Conservation (phyloP, 208 protist genomes). For the Porcisia hertigi region DNA sequence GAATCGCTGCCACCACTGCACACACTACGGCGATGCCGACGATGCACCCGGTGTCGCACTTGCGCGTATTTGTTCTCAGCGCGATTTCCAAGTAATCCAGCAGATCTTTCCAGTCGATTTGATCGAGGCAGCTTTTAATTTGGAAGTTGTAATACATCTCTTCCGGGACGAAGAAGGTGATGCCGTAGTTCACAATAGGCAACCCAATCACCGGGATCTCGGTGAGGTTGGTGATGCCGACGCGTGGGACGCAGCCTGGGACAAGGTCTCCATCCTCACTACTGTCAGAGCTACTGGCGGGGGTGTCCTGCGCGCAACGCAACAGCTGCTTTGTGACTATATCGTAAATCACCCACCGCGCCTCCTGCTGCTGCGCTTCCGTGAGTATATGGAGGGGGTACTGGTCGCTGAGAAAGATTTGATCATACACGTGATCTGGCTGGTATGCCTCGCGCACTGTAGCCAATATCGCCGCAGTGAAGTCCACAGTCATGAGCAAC, state of each 20-base stretch:
- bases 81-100: conserved; percentile 26
- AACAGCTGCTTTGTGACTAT: conserved; percentile 26
- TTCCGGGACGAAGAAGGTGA: conserved; percentile 50
- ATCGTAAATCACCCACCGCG: conserved; percentile 46
- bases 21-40: conserved; percentile 65
- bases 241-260: conserved; percentile 21
- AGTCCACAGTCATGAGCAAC: conserved; percentile 27
- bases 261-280: conserved; percentile 5
- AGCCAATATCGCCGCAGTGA: conserved; percentile 15
- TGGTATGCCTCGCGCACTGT: conserved; percentile 23
- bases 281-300: neutral
- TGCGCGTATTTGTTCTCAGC: neutral
- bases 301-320: conserved; percentile 15
- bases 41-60: conserved; percentile 71
- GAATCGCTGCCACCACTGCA: conserved; percentile 53
- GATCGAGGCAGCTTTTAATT: conserved; percentile 42
- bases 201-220: conserved; percentile 8
- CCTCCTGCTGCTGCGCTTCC: conserved; percentile 30
- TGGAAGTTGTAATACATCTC: conserved; percentile 38
- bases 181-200: conserved; percentile 27
- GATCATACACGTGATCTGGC: conserved; percentile 18
- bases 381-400: conserved; percentile 40
- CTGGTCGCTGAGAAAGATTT: conserved; percentile 21
- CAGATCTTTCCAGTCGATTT: conserved; percentile 42
- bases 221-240: conserved; percentile 62